Evolutionary conservation across 1,139 yeast genomes (phyloP).

Genomic region (Pichia sp.): DNA sequence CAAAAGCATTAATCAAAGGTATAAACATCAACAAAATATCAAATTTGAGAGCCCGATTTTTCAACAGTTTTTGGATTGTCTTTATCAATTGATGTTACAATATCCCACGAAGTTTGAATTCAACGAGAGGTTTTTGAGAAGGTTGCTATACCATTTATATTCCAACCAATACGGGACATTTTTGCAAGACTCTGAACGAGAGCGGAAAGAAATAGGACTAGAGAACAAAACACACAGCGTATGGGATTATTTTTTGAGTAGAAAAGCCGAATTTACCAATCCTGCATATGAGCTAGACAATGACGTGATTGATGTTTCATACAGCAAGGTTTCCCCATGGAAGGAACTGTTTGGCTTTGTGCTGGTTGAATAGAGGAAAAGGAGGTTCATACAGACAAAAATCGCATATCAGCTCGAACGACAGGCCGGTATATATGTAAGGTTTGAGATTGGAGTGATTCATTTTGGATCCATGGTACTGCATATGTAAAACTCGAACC

Average conservation of each 20-base stretch:
- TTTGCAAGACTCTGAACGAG: conserved; percentile 65
- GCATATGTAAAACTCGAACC: too few relatives aligned
- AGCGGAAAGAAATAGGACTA: conserved; percentile 37
- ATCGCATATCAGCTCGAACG: too few relatives aligned
- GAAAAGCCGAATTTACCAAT: conserved; percentile 65
- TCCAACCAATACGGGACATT: conserved; percentile 96
- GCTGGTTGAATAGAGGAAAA: too few relatives aligned
- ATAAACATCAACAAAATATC: conserved; percentile 31
- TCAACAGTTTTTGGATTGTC: conserved; percentile 88
- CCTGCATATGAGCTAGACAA: conserved; percentile 28
- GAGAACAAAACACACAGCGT: conserved; percentile 58
- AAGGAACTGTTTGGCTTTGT: background rate
- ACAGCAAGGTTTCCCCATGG: conserved; percentile 25
- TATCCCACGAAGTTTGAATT: conserved; percentile 72
- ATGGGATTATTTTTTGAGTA: conserved; percentile 88
- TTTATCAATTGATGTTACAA: conserved; percentile 69
- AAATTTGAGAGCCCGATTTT: conserved; percentile 80
- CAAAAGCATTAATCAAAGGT: conserved; percentile 31
- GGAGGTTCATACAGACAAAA: too few relatives aligned
- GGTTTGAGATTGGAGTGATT: too few relatives aligned
- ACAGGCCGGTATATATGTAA: too few relatives aligned
- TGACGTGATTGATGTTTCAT: conserved; percentile 10
- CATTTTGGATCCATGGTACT: too few relatives aligned
- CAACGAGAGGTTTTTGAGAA: conserved; percentile 77
- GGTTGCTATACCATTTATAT: conserved; percentile 79